Percentiles rank a stretch among this genome's conserved stretches.
Evolutionary conservation across 164 flowering plant genomes (phyloP).

Genomic region (grape (Vitis vinifera)): ASM3070453v1 NC_081806.1:9195001-9195500

Average conservation of each 20-base stretch:
- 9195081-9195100: neutral
- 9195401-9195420: too few relatives aligned
- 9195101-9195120: neutral
- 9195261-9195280: neutral
- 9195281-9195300: conserved; percentile 4
- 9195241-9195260: neutral
- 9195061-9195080: neutral
- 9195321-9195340: conserved; percentile 2
- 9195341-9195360: conserved; percentile 3
- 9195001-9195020: neutral
- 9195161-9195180: neutral
- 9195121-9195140: neutral
- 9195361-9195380: neutral
- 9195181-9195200: conserved; percentile 1
- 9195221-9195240: neutral
- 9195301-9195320: neutral
- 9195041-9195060: neutral
- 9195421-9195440: too few relatives aligned
- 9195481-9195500: conserved; percentile 17
- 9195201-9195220: neutral
- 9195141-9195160: too few relatives aligned
- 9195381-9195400: neutral
- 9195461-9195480: conserved; percentile 7
- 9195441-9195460: too few relatives aligned
- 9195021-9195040: neutral